A percentile compares a stretch with the other conserved stretches of the same genome.
Conservation (phyloP, 306 rosid genomes). For the Cicer pinnatifidum region DNA sequence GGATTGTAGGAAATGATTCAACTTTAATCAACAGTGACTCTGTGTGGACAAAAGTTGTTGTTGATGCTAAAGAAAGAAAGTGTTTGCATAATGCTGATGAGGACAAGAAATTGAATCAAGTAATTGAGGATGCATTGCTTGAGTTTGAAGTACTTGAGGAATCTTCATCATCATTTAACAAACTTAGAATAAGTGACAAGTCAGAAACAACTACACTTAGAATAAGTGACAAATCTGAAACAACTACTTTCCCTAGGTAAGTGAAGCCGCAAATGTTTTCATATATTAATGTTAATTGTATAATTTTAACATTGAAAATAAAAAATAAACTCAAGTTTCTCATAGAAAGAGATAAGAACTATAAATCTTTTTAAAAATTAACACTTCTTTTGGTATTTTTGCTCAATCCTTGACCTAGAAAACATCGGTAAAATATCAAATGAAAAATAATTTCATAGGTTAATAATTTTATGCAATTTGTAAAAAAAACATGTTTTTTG, state of each 20-base stretch:
- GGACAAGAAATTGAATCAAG: constrained; percentile 50
- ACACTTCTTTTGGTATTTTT: too few species aligned
- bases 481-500: too few species aligned
- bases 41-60: constrained; percentile 54
- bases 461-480: too few species aligned
- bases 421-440: too few species aligned
- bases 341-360: too few species aligned
- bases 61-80: constrained; percentile 51
- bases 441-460: too few species aligned
- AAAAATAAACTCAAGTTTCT: too few species aligned
- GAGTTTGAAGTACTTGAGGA: constrained; percentile 41
- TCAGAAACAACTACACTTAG: constrained; percentile 19
- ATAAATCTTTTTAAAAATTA: too few species aligned
- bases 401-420: too few species aligned
- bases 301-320: not conserved
- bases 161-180: constrained; percentile 26
- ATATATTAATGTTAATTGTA: not conserved
- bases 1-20: constrained; percentile 62
- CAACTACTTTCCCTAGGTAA: constrained; percentile 26
- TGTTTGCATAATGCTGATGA: constrained; percentile 59
- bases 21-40: constrained; percentile 45
- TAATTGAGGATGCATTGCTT: constrained; percentile 39
- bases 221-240: constrained; percentile 19
- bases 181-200: constrained; percentile 36
- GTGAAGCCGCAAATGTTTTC: constrained; percentile 6